Evolutionary conservation across 2,329 filamentous ascomycete genomes (phyloP), one percentile per base, ranked within the genome.

Genomic region (Colletotrichum gigasporum): DNA sequence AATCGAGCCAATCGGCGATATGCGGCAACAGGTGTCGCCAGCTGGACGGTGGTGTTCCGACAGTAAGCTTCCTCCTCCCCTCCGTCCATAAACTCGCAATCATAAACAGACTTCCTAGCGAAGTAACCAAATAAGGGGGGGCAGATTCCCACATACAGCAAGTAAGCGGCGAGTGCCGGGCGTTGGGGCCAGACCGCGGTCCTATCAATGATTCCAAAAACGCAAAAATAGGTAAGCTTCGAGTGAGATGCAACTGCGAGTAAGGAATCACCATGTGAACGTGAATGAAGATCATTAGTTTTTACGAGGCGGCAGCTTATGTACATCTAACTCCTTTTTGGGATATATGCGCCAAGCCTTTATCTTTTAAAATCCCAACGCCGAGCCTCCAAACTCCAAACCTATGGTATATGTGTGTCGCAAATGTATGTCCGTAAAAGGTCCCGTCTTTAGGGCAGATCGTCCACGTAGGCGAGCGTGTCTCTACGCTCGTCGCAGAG

Each of bases 401-500:
- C 45, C 37, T 30, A 24, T 45, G 35, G 37, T 45, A 59, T 44
- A 45, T 47, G 18, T 12, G 54, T 44, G 26, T 51, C 26, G n/a
- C 51, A 53, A 10, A n/a, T n/a, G n/a, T n/a, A n/a, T n/a, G n/a
- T n/a, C n/a, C n/a, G n/a, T n/a, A n/a, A n/a, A n/a, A n/a, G n/a
- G n/a, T n/a, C n/a, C 18, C 35, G 5, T 39, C 14, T n/a, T 60
- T 30, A 65, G 22, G 63, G 63, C 63, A 84, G 65, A 62, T 85
- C 83, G 3, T 69, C 78, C 6, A 84, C 78, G 57, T 75, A 85
- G 2, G 76, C 82, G 12, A 85, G 70, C 16, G 68, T 74, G 7
- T 82, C 73, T 32, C 82, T 72, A 48, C 80, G 76, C 58, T 80
- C 78, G 59, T 83, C 82, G 54, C 76, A 80, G 16, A 87, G 76